Percentiles rank a stretch among this genome's conserved stretches.
Conservation (phyloP, 75 land plant species). For the Sequoia sempervirens region DNA sequence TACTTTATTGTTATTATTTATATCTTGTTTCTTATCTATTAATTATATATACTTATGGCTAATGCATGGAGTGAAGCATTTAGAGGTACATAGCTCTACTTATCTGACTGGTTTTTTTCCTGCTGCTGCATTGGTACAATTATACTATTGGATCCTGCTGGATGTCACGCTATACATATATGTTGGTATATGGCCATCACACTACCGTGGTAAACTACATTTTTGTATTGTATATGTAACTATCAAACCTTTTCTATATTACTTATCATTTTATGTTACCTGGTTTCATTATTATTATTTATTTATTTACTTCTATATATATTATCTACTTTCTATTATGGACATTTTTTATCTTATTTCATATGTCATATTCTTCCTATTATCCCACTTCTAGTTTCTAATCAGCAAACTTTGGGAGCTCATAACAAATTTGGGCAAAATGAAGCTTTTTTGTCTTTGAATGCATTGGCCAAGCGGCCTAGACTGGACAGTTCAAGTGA, state of each 20-base stretch:
- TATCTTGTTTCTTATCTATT: background rate
- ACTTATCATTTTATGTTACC: slow-evolving; percentile 1
- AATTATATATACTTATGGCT: background rate
- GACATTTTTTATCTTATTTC: slow-evolving; percentile 3
- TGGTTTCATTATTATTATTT: slow-evolving; percentile 4
- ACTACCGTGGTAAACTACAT: slow-evolving; percentile 7
- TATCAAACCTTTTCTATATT: background rate
- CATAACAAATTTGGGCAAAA: slow-evolving; percentile 47
- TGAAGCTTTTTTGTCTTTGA: slow-evolving; percentile 52
- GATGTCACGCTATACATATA: slow-evolving; percentile 14
- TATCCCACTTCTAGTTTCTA: slow-evolving; percentile 58
- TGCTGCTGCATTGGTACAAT: slow-evolving; percentile 9
- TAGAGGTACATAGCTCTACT: background rate
- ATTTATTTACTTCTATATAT: background rate
- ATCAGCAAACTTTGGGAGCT: slow-evolving; percentile 47
- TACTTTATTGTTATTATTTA: background rate
- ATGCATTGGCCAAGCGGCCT: slow-evolving; percentile 57
- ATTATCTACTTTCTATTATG: slow-evolving; percentile 7
- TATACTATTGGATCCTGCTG: slow-evolving; percentile 12
- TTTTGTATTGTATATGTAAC: slow-evolving; percentile 10
- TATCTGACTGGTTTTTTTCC: slow-evolving; percentile 11
- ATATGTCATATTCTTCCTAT: slow-evolving; percentile 29
- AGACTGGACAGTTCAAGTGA: slow-evolving; percentile 48
- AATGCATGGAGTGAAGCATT: background rate
- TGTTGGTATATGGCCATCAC: slow-evolving; percentile 11